Evolutionary conservation across 2,329 filamentous ascomycete genomes (phyloP).

Genomic region (Apiospora marii): DNA sequence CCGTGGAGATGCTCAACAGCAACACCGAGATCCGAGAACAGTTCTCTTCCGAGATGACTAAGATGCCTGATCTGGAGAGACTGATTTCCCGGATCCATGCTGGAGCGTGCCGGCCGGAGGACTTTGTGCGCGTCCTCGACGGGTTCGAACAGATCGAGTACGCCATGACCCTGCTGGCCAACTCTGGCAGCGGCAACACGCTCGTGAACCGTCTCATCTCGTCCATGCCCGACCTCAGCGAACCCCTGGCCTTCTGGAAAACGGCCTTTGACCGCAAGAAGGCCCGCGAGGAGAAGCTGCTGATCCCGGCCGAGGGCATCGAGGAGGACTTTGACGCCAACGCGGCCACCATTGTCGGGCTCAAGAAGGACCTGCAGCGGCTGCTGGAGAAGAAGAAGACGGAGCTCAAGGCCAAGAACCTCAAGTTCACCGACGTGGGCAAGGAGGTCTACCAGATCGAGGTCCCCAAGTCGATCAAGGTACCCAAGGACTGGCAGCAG

Average conservation of each 20-base stretch:
- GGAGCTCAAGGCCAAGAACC: conserved; percentile 75
- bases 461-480: conserved; percentile 82
- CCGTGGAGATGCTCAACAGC: conserved; percentile 89
- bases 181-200: conserved; percentile 79
- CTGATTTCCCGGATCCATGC: conserved; percentile 95
- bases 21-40: conserved; percentile 83
- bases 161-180: conserved; percentile 80
- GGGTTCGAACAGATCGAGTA: conserved; percentile 98
- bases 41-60: conserved; percentile 86
- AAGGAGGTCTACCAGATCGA: conserved; percentile 98
- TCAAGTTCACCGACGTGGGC: conserved; percentile 84
- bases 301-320: conserved; percentile 86
- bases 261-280: conserved; percentile 86
- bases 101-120: conserved; percentile 85
- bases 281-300: conserved; percentile 79
- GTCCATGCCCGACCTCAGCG: conserved; percentile 84
- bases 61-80: conserved; percentile 92
- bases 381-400: conserved; percentile 76
- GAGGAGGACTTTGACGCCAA: conserved; percentile 93
- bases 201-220: conserved; percentile 84
- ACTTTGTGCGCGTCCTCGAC: conserved; percentile 92
- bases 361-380: conserved; percentile 75
- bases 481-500: conserved; percentile 90
- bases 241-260: conserved; percentile 84
- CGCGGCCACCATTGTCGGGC: conserved; percentile 75